Base-by-base conservation (phyloP, 768 basidiomycete species). In the Solioccasus polychromus region DNA sequence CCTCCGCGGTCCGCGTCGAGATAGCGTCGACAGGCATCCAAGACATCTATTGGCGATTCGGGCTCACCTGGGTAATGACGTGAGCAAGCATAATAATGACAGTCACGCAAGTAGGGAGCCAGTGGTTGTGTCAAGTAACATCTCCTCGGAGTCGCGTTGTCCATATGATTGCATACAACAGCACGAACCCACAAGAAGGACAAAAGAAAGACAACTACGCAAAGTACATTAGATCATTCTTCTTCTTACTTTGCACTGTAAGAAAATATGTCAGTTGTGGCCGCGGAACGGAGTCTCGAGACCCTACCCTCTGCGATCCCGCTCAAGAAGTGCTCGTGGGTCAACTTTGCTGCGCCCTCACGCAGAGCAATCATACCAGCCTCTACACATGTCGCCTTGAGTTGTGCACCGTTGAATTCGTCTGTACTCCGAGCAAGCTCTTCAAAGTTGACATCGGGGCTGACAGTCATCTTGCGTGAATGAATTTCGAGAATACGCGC, bases 371-470 rank as follows among this genome's bases (percentile, higher is more conserved):
- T 96, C 96, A 99, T 99, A 47, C 96, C 96, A 31, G 96, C 96
- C 70, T 99, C 96, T 1, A 99, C 96, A 68, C 95, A 98, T 3
- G 96, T 94, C 1, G 95, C 96, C 73, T 97, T 96, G 59, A 96
- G 69, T 65, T 93, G 91, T 7, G 92, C 92, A n/a, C 83, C 95
- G 61, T 98, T 97, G 70, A 99, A 97, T 63, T 99, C 96, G 58
- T 98, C 96, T 37, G 96, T 94, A 65, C 90, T 94, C 59, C 95
- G 77, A 10, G 96, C 93, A 42, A 99, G 73, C 68, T 99, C 96
- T 51, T 95, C 93, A 66, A 85, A 99, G 74, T 98, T 98, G 62
- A 99, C 93, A 51, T 92, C 92, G 5, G 77, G 66, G 24, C 80
- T 80, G 19, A 85, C 82, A 17, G 88, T 78, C 92, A 99, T 93